These are phyloP conservation scores for Scorias spongiosa DNA, from an alignment of 2,329 filamentous ascomycete genomes.

Conservation along the genomic window DNA sequence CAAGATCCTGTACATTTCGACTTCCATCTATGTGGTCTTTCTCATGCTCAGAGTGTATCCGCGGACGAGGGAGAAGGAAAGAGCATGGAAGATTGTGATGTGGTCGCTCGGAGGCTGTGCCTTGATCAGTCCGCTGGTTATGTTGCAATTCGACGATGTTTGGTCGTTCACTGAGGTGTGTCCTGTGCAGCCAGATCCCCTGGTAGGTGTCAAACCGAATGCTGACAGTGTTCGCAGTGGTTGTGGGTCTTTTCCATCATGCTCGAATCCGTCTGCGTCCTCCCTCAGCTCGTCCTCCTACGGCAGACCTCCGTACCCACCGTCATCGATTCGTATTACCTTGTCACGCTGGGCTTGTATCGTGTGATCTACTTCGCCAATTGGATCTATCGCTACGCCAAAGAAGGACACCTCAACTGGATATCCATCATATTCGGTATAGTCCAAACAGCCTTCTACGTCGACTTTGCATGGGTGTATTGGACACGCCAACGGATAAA, in stretches of 20 bases:
- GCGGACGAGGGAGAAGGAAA: conserved; percentile 75
- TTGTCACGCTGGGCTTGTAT: conserved; percentile 74
- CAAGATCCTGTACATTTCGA: conserved; percentile 77
- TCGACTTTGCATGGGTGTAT: conserved; percentile 96
- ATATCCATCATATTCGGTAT: conserved; percentile 74
- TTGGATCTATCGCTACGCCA: conserved; percentile 56
- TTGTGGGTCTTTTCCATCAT: conserved; percentile 82
- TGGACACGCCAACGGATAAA: conserved; percentile 87
- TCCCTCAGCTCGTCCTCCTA: conserved; percentile 80
- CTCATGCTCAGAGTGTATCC: conserved; percentile 79
- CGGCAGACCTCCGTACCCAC: conserved; percentile 92
- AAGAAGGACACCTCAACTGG: conserved; percentile 35
- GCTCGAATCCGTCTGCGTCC: conserved; percentile 77
- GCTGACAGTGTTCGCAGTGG: conserved; percentile 35
- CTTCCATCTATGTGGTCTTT: conserved; percentile 71
- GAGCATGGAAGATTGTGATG: conserved; percentile 81
- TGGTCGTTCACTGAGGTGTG: conserved; percentile 17
- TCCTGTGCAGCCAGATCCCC: background rate
- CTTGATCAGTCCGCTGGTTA: conserved; percentile 55
- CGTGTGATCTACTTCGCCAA: conserved; percentile 81
- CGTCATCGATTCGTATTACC: conserved; percentile 93
- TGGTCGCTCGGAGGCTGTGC: conserved; percentile 51
- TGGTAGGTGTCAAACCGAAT: too few species aligned
- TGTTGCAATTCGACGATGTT: conserved; percentile 46
- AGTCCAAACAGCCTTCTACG: conserved; percentile 75